A percentile compares a stretch with the other conserved stretches of the same genome.
Conservation (phyloP, 345 rosid genomes). For the Eucalyptus cloeziana region DNA sequence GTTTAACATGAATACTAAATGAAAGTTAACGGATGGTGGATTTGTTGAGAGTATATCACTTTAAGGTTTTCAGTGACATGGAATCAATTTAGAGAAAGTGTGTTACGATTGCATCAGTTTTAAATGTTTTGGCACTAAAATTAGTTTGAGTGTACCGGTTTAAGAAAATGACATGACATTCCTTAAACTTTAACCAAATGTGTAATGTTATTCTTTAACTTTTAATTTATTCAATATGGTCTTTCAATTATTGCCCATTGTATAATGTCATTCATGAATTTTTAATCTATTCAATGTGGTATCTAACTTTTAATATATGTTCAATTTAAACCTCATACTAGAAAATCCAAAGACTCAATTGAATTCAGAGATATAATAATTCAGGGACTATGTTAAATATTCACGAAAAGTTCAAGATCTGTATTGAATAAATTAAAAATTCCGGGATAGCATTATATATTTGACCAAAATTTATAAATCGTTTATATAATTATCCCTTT, state of each 20-base stretch:
- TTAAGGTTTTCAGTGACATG: rapidly evolving
- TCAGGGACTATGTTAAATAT: rapidly evolving
- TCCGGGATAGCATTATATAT: rapidly evolving
- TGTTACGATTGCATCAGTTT: neutral
- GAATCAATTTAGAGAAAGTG: neutral
- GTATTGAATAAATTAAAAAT: rapidly evolving
- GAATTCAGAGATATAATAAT: too few relatives aligned
- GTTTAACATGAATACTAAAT: too few relatives aligned
- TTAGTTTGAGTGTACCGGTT: rapidly evolving
- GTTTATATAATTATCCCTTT: neutral
- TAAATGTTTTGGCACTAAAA: neutral
- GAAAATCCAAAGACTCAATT: too few relatives aligned
- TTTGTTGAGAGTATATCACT: too few relatives aligned
- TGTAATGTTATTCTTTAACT: too few relatives aligned
- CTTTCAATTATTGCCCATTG: too few relatives aligned
- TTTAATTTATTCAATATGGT: rapidly evolving
- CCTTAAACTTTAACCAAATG: too few relatives aligned
- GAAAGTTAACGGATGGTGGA: rapidly evolving
- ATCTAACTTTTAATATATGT: rapidly evolving
- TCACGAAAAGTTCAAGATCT: rapidly evolving
- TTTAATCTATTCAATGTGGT: rapidly evolving
- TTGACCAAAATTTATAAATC: rapidly evolving
- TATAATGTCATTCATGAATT: rapidly evolving
- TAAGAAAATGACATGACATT: too few relatives aligned
- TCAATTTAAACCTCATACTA: rapidly evolving